Evolutionary conservation across 2,329 filamentous ascomycete genomes (phyloP), one percentile per base, ranked within the genome.

Genomic region (Colletotrichum chrysophilum): DNA sequence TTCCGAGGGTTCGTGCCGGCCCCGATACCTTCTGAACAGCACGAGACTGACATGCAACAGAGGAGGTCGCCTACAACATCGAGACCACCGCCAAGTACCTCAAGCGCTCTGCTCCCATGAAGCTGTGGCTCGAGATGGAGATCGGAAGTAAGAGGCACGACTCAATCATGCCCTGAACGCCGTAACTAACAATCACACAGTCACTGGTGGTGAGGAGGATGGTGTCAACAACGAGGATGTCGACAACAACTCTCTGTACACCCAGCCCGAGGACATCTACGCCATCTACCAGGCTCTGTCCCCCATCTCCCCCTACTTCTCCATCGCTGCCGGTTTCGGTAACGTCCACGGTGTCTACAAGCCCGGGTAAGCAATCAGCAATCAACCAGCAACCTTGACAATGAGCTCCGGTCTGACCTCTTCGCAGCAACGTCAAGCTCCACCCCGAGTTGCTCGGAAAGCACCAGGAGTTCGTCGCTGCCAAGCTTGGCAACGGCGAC

Each of bases 291-390:
- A 96, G 87, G 92, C 94, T 73, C 93, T 99, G 80, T 90, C 91
- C 79, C 89, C 94, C 80, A 96, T 98, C 89, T 96, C 94, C 80
- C 94, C 95, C 80, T 98, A 98, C 92, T 99, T 98, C 92, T 97
- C 95, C 84, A 98, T 98, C 82, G 96, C 96, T 80, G 97, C 97
- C 83, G 97, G 96, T 80, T 99, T 99, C 89, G 97, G 97, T 81
- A 99, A 99, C 87, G 97, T 98, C 77, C 97, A 99, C 91, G 97
- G 97, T 87, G 96, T 99, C 82, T 98, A 98, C 93, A 97, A 98
- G 92, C 96, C 96, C 75, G 94, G 96, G 74, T 76, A 67, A 66
- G 74, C 26, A 34, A 71, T 30, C 55, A 10, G 3, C 13, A 10
- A 14, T 4, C 18, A 34, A 70, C 30, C 66, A 16, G 3, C 13